phyloP scores from a whole-genome alignment of 2,329 filamentous ascomycete genomes.

The Zymoseptoria pseudotritici region DNA sequence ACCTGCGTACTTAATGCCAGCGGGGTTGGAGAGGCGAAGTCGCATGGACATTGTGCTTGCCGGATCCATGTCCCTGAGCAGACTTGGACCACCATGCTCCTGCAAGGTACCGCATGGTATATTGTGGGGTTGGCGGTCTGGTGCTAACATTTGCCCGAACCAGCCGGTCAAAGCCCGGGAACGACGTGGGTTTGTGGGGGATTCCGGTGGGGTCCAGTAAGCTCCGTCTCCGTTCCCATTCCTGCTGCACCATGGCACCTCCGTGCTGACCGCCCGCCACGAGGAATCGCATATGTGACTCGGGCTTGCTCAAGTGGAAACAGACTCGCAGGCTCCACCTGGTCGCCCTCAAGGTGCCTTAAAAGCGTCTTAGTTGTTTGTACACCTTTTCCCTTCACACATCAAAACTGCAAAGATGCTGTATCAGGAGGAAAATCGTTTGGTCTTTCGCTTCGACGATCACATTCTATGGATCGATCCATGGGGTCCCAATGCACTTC shows the following conservation, averaged over 20 bases:
- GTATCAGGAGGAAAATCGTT: constrained; percentile 46
- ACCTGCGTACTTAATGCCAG: neutral
- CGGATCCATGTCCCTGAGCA: neutral
- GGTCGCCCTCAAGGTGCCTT: neutral
- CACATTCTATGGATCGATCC: constrained; percentile 43
- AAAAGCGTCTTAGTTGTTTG: neutral
- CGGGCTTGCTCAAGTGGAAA: neutral
- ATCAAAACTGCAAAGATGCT: constrained; percentile 21
- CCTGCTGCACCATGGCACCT: neutral
- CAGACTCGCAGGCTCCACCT: neutral
- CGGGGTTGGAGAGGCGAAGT: neutral
- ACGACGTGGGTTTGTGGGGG: neutral
- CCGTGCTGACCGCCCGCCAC: neutral
- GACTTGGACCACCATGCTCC: neutral
- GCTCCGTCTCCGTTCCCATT: neutral
- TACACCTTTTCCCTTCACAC: neutral
- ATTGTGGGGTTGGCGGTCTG: neutral
- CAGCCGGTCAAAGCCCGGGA: neutral
- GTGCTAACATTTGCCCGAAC: neutral
- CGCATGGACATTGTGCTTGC: neutral
- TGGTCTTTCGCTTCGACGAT: constrained; percentile 52
- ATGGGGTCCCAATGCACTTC: constrained; percentile 44
- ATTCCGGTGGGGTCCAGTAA: neutral
- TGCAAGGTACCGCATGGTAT: neutral
- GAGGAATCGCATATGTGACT: neutral